These are phyloP conservation scores for Lepidium africanum DNA, from an alignment of 345 rosid species.

Conservation along the genomic window DNA sequence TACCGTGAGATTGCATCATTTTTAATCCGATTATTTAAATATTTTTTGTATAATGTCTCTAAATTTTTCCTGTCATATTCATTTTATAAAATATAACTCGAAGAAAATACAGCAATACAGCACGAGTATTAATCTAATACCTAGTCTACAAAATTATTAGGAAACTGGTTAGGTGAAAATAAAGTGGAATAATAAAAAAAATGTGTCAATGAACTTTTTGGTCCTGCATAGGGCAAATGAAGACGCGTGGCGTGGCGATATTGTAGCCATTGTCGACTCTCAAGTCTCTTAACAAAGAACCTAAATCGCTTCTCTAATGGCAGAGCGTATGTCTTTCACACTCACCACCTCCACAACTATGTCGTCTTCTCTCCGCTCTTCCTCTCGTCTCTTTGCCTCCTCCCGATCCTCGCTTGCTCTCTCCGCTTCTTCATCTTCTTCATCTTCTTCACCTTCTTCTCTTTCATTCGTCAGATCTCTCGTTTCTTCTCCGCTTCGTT, in stretches of 20 bases:
- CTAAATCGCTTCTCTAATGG: not conserved
- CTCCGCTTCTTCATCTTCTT: conserved; percentile 15
- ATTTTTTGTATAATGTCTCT: too few species aligned
- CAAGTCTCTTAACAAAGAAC: too few species aligned
- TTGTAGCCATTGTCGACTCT: too few species aligned
- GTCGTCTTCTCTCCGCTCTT: conserved; percentile 38
- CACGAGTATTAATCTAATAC: not conserved
- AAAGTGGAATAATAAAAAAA: not conserved
- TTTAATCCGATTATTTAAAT: too few species aligned
- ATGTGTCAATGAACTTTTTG: not conserved
- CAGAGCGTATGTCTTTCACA: conserved; percentile 10
- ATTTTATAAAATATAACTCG: too few species aligned
- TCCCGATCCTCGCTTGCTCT: conserved; percentile 28
- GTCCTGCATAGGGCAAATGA: not conserved
- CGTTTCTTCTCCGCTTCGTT: conserved; percentile 42
- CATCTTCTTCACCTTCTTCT: conserved; percentile 18
- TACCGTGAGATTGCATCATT: too few species aligned
- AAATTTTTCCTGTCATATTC: too few species aligned
- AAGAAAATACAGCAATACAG: too few species aligned
- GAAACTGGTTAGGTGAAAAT: not conserved
- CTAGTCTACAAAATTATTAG: not conserved
- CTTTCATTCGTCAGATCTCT: conserved; percentile 44
- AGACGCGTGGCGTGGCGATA: not conserved
- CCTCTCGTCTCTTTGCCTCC: conserved; percentile 42
- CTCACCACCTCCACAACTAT: conserved; percentile 8